phyloP scores from a whole-genome alignment of 148 eudicot species.

The Fagopyrum homotropicum region DNA sequence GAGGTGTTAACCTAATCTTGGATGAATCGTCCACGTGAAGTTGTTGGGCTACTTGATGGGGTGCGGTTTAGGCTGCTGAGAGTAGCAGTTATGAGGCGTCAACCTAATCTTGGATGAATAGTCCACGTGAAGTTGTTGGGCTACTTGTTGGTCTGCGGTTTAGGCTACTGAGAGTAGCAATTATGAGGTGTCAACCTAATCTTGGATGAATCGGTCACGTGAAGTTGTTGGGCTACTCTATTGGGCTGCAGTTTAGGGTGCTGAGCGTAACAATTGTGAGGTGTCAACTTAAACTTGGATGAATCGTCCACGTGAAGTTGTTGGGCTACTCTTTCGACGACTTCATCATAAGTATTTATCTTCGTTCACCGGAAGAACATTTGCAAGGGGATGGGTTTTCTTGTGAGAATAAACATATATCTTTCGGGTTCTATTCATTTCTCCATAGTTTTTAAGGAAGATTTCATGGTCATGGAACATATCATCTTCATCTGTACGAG shows the following conservation, averaged over 20 bases:
- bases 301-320: constrained; percentile 77
- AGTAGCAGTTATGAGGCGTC: no score
- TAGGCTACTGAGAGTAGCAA: constrained; percentile 92
- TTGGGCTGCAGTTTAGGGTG: constrained; percentile 71
- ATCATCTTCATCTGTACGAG: constrained; percentile 15
- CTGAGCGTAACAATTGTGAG: constrained; percentile 88
- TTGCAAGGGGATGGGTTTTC: constrained; percentile 52
- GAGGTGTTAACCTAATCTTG: no score
- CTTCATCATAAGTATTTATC: constrained; percentile 78
- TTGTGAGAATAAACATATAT: constrained; percentile 71
- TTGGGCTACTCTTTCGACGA: constrained; percentile 74
- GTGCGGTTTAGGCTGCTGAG: no score
- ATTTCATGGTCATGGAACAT: constrained; percentile 49
- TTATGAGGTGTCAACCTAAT: constrained; percentile 90
- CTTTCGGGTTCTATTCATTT: constrained; percentile 60
- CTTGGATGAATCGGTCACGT: constrained; percentile 81
- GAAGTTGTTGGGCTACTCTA: constrained; percentile 41
- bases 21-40: no score
- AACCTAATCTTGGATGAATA: no score
- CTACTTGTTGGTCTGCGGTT: constrained; percentile 65
- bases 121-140: no score
- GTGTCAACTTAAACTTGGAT: constrained; percentile 81
- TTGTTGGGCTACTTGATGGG: no score
- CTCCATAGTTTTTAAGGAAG: constrained; percentile 48
- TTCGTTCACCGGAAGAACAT: constrained; percentile 36